Percentiles rank a stretch among this genome's conserved stretches.
Evolutionary conservation across 306 rosid genomes (phyloP).

Genomic region (Castanopsis chinensis): DNA sequence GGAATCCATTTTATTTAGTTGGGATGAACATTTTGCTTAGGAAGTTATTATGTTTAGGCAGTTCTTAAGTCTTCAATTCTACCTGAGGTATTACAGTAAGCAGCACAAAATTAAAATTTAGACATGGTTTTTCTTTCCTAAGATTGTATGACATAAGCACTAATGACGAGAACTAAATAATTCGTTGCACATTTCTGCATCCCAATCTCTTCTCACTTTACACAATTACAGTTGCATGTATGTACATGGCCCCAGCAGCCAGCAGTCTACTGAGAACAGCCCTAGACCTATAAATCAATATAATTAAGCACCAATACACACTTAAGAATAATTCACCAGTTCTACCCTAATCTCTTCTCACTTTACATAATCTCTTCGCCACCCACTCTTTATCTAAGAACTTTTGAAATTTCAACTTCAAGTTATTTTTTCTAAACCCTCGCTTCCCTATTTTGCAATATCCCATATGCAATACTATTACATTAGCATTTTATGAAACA

Average conservation of each 20-base stretch:
- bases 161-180: background rate
- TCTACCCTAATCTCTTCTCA: no score
- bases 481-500: background rate
- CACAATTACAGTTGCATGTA: background rate
- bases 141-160: constrained; percentile 1
- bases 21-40: background rate
- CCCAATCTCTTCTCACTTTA: background rate
- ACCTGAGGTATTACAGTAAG: constrained; percentile 21
- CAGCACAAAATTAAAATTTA: constrained; percentile 13
- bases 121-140: background rate
- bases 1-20: background rate
- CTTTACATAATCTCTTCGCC: no score
- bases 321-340: background rate
- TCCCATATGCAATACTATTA: background rate
- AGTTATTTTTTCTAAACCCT: background rate
- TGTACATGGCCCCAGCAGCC: background rate
- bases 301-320: background rate
- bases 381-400: no score
- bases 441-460: background rate
- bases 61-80: constrained; percentile 1
- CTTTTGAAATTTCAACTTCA: background rate
- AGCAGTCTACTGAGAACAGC: background rate
- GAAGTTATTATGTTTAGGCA: background rate
- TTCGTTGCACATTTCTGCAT: background rate
- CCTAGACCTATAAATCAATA: background rate